Base-by-base conservation (phyloP, 352 stramenopile genomes). In the Aphanomyces stellatus region DNA sequence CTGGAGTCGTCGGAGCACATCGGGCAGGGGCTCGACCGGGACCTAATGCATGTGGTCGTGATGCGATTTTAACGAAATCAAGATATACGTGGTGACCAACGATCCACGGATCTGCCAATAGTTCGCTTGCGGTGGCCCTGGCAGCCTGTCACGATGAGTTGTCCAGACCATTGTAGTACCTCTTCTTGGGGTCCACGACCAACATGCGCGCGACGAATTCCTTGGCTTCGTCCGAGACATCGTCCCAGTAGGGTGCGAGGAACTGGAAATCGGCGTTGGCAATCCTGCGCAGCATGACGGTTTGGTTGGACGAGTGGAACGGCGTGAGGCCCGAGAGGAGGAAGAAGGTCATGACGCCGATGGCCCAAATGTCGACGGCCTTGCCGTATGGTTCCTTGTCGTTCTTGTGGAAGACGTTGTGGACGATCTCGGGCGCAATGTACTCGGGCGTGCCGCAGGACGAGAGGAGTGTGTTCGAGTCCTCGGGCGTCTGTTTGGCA, bases 251-350 rank as follows among this genome's bases (percentile, higher is more conserved):
- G 25, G 87, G 85, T 31, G 85, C 88, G 67, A 93, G 80, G 65
- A 84, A 96, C 59, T 93, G 81, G 69, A 82, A 93, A 49, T 93
- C 87, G 49, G 87, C 86, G 66, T 85, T 83, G 31, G 78, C 75
- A 69, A 95, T 95, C 72, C 91, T 91, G 56, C 81, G 78, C 71
- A 93, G 99, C 40, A 99, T 76, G 34, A 95, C 76, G 2, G 88
- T 74, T 70, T 99, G 90, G 68, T 97, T 98, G 60, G 97, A 90
- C 74, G 98, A 93, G 67, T 98, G 81, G 74, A 96, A 96, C 22
- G 85, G 85, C 30, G 85, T 82, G 49, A 91, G 90, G 1, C 85
- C 85, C 6, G 74, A 78, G 48, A 97, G 74, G 31, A 98, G 74
- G 72, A 97, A 97, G 73, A 91, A 93, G 57, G 82, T 90, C 68